phyloP scores from a whole-genome alignment of 2,329 filamentous ascomycete species.

The Mollisia scopiformis region DNA sequence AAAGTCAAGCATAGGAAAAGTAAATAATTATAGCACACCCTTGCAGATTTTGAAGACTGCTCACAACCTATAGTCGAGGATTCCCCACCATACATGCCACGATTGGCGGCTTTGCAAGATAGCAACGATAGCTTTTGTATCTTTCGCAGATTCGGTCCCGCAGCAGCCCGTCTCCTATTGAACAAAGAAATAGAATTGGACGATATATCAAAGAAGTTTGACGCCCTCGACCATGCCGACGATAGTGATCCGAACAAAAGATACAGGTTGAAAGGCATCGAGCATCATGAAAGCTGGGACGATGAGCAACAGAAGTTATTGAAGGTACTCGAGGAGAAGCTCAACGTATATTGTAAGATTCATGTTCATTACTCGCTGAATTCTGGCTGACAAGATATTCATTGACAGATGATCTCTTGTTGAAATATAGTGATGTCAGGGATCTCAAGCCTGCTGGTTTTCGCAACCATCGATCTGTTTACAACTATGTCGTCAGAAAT shows the following conservation, averaged over 20 bases:
- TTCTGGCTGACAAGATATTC: background rate
- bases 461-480: constrained; percentile 11
- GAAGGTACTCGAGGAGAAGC: constrained; percentile 10
- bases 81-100: constrained; percentile 10
- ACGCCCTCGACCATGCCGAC: constrained; percentile 12
- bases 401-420: constrained; percentile 8
- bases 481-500: constrained; percentile 15
- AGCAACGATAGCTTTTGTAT: constrained; percentile 20
- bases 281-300: constrained; percentile 9
- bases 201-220: constrained; percentile 3
- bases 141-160: constrained; percentile 14
- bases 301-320: constrained; percentile 8
- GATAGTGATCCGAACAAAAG: background rate
- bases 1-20: constrained; percentile 1
- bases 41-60: background rate
- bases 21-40: background rate
- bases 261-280: constrained; percentile 9
- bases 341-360: constrained; percentile 18
- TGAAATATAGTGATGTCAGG: constrained; percentile 15
- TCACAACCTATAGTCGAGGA: constrained; percentile 12
- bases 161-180: constrained; percentile 8
- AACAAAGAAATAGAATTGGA: constrained; percentile 14
- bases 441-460: background rate
- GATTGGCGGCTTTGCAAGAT: constrained; percentile 13
- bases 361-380: background rate